Conservation (phyloP, 2,329 filamentous ascomycete species). For the Pestalotiopsis sp. region DNA sequence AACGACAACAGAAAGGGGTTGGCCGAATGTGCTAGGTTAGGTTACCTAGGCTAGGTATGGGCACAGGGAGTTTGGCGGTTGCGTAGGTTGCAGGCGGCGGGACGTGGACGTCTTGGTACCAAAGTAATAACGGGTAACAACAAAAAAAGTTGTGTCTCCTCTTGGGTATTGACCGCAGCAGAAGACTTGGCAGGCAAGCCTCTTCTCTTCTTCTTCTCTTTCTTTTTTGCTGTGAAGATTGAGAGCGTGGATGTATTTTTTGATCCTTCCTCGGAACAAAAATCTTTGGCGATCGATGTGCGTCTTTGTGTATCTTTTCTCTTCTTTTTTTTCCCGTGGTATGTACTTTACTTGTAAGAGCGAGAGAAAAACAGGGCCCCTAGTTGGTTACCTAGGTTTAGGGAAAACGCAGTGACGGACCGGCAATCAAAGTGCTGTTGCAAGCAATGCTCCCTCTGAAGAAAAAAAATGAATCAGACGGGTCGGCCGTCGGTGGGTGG, state of each 20-base stretch:
- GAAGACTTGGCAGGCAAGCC: not conserved
- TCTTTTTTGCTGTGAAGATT: not conserved
- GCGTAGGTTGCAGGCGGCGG: not conserved
- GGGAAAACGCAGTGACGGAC: conserved; percentile 2
- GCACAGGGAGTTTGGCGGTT: conserved; percentile 1
- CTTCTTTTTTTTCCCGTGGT: not conserved
- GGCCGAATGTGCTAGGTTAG: not conserved
- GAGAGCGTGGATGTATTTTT: not conserved
- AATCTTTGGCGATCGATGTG: not conserved
- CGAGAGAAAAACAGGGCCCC: not conserved
- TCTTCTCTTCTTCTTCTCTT: not conserved
- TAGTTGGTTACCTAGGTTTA: not conserved
- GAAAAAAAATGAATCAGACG: not conserved
- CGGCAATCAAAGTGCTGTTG: not conserved
- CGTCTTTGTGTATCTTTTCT: conserved; percentile 4
- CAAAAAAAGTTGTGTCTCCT: not conserved
- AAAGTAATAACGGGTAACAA: not conserved
- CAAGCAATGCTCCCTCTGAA: not conserved
- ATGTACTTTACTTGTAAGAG: not conserved
- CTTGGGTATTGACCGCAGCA: not conserved
- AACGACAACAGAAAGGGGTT: not conserved
- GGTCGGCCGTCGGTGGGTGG: conserved; percentile 5
- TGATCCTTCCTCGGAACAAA: not conserved
- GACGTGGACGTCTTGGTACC: not conserved
- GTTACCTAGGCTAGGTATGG: not conserved